These are phyloP conservation scores for Citropsis articulata DNA, from an alignment of 345 rosid genomes.

Conservation along the genomic window DNA sequence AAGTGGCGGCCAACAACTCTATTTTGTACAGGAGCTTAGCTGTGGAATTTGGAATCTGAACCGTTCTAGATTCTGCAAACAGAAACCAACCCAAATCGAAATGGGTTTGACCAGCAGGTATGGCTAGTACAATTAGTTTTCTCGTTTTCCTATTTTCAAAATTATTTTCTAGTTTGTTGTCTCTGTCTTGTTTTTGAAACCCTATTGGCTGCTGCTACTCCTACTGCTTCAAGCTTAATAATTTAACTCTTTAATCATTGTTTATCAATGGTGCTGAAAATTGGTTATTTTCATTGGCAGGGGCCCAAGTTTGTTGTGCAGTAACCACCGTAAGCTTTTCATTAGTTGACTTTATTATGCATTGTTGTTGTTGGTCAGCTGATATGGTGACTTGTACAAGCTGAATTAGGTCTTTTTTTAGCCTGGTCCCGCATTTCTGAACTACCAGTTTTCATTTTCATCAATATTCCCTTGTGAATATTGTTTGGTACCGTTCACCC, in stretches of 20 bases:
- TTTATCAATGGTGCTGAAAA: background rate
- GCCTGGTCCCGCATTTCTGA: no score
- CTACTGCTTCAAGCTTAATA: background rate
- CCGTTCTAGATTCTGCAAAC: conserved; percentile 23
- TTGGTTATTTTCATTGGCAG: background rate
- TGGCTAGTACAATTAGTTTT: background rate
- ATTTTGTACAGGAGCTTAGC: background rate
- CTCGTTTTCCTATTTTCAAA: background rate
- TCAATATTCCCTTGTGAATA: background rate
- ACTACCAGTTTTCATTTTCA: background rate
- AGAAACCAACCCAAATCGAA: background rate
- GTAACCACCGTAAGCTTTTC: background rate
- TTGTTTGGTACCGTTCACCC: background rate
- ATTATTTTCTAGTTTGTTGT: background rate
- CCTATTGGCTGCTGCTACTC: no score
- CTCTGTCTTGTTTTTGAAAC: no score
- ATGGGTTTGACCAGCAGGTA: conserved; percentile 47
- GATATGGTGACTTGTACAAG: background rate
- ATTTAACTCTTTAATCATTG: background rate
- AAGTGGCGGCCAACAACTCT: background rate
- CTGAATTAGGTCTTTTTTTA: background rate
- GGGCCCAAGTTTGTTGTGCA: background rate
- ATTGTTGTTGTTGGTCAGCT: background rate
- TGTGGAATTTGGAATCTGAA: conserved; percentile 22
- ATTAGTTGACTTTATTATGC: background rate